Evolutionary conservation across 495 filamentous ascomycete species (phyloP), one percentile per base, ranked within the genome.

Genomic region (Neurospora intermedia): DNA sequence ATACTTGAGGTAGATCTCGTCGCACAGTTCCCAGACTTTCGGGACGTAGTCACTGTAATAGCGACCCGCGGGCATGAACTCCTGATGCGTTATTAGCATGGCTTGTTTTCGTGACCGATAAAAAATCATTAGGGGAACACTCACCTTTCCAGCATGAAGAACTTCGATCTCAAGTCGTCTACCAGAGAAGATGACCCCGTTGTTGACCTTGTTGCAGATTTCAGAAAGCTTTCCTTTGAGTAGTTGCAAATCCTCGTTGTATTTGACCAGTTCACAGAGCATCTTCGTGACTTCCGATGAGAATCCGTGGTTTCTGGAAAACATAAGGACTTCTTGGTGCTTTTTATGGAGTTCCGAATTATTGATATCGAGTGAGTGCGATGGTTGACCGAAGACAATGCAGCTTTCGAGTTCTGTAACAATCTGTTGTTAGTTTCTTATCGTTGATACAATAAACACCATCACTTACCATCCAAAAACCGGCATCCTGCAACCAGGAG

Each of bases 381-480:
- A 70, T 15, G 72, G 72, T 8, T 71, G 71, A 27, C 77, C 78
- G 16, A 78, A 70, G 6, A 86, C 69, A 13, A 84, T 78, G 18
- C 78, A 79, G 62, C 77, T 79, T 77, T 86, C 85, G 3, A 86
- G 77, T 43, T 84, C 84, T 86, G 72, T 15, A 20, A 23, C 10
- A 39, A 16, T 15, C 43, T 73, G 4, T 38, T 72, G 75, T 75
- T 43, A 81, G 75, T 8, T n/a, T 70, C 9, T 62, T 16, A 43
- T 42, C 40, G 11, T 6, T 5, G 6, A 16, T 2, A 4, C 6
- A 7, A 15, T 11, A 18, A 8, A 23, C 0, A n/a, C 13, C 0
- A 54, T 42, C 59, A 75, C 83, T 73, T 74, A 85, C 84, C 83
- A 77, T 86, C 84, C n/a, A 86, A 80, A 46, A 85, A 86, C 20